phyloP scores from a whole-genome alignment of 352 stramenopile species.

The Phytophthora multivora region DNA sequence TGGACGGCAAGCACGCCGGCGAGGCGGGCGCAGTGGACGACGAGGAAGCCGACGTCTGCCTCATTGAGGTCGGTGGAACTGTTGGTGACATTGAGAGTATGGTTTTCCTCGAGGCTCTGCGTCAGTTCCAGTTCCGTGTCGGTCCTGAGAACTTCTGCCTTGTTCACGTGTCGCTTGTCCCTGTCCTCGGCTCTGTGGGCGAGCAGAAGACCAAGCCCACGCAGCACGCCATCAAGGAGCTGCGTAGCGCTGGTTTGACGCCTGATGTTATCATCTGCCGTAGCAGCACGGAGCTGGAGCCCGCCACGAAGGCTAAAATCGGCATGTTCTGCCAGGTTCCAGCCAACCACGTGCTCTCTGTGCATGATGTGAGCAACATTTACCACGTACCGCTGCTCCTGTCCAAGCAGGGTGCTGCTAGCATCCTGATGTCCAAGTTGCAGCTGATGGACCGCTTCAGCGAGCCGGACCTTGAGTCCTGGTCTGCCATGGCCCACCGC shows the following conservation, averaged over 20 bases:
- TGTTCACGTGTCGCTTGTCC: conserved; percentile 99
- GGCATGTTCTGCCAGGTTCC: conserved; percentile 99
- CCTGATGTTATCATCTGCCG: conserved; percentile 99
- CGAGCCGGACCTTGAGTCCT: conserved; percentile 79
- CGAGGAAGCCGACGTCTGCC: conserved; percentile 94
- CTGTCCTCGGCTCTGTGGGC: conserved; percentile 96
- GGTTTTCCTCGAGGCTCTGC: conserved; percentile 99
- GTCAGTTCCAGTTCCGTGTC: conserved; percentile 99
- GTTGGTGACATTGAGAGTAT: conserved; percentile 99
- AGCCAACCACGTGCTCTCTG: conserved; percentile 94
- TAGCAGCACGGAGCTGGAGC: conserved; percentile 90
- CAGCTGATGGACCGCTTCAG: conserved; percentile 91
- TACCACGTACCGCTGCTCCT: conserved; percentile 99
- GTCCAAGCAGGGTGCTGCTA: conserved; percentile 94
- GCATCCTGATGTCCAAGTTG: conserved; percentile 93
- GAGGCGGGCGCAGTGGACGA: conserved; percentile 28
- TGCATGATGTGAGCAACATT: conserved; percentile 99
- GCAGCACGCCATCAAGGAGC: conserved; percentile 99
- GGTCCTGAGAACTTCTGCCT: conserved; percentile 98
- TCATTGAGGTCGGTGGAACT: conserved; percentile 99
- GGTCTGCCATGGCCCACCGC: conserved; percentile 92
- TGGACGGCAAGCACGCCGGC: conserved; percentile 80
- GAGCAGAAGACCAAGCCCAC: conserved; percentile 99
- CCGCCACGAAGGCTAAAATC: conserved; percentile 96
- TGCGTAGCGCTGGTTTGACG: conserved; percentile 95